A percentile compares a stretch with the other conserved stretches of the same genome.
phyloP scores from a whole-genome alignment of 495 filamentous ascomycete genomes.

The Penicillium lagena region DNA sequence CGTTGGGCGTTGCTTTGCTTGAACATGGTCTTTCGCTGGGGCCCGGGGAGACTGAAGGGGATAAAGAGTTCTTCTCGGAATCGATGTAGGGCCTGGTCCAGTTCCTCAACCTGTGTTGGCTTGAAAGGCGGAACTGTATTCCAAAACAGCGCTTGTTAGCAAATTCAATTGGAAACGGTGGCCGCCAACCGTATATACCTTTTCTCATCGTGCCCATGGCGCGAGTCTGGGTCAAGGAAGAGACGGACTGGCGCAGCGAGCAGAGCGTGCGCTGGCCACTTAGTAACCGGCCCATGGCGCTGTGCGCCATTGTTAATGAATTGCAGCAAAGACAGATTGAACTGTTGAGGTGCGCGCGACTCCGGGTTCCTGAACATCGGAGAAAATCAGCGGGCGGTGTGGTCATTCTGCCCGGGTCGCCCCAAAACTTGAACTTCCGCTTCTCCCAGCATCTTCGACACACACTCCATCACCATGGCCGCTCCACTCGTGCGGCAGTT shows the following conservation, averaged over 20 bases:
- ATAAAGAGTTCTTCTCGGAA: slow-evolving; percentile 62
- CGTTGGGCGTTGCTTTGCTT: slow-evolving; percentile 39
- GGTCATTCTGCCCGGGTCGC: slow-evolving; percentile 32
- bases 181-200: slow-evolving; percentile 14
- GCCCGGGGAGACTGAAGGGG: slow-evolving; percentile 48
- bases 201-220: slow-evolving; percentile 20
- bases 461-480: slow-evolving; percentile 46
- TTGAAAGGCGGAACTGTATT: slow-evolving; percentile 40
- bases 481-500: slow-evolving; percentile 55
- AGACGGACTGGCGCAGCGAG: slow-evolving; percentile 26
- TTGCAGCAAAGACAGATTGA: slow-evolving; percentile 11
- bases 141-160: background rate
- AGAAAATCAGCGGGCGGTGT: too few species aligned
- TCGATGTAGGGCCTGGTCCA: slow-evolving; percentile 44
- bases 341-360: too few species aligned
- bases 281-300: slow-evolving; percentile 32
- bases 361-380: too few species aligned
- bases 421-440: slow-evolving; percentile 26
- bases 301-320: slow-evolving; percentile 28
- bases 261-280: slow-evolving; percentile 21
- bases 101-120: slow-evolving; percentile 42
- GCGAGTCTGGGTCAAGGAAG: slow-evolving; percentile 26
- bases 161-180: background rate
- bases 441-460: slow-evolving; percentile 10
- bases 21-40: slow-evolving; percentile 51